Conservation (phyloP, 2,329 filamentous ascomycete species). For the Lomentospora prolificans region DNA sequence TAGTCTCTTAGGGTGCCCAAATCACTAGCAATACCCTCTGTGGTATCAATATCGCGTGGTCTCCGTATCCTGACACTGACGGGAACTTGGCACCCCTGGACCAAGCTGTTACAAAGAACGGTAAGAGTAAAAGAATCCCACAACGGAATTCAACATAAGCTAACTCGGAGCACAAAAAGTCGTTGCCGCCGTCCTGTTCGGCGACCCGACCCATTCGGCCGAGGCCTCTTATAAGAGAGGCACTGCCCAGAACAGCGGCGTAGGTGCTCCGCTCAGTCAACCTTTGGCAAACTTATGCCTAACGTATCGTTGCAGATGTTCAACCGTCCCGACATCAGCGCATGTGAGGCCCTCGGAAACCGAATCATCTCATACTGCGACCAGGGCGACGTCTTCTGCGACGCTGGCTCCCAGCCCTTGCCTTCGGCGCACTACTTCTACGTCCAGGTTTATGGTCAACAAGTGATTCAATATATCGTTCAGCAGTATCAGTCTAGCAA, state of each 20-base stretch:
- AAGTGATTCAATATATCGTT: constrained; percentile 26
- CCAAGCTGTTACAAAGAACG: constrained; percentile 20
- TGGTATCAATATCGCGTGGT: constrained; percentile 19
- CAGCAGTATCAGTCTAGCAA: constrained; percentile 18
- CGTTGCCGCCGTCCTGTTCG: constrained; percentile 29
- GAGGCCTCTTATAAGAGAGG: constrained; percentile 26
- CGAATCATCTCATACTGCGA: constrained; percentile 31
- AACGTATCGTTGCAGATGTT: constrained; percentile 22
- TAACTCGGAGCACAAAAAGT: constrained; percentile 18
- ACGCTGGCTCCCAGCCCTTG: constrained; percentile 18
- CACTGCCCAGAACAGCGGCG: constrained; percentile 26
- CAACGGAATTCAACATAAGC: not conserved
- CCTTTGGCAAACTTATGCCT: no score
- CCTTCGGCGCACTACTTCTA: constrained; percentile 24
- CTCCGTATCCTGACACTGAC: not conserved
- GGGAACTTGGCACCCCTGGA: constrained; percentile 18
- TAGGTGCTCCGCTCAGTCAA: constrained; percentile 16
- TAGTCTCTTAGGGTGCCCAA: constrained; percentile 32
- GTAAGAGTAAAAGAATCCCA: constrained; percentile 4
- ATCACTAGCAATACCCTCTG: constrained; percentile 27
- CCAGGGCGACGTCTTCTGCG: constrained; percentile 30
- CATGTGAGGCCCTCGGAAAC: constrained; percentile 25
- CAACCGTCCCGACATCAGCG: constrained; percentile 21
- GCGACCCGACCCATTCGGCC: constrained; percentile 29
- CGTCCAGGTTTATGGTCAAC: constrained; percentile 22